A percentile compares a stretch with the other conserved stretches of the same genome.
phyloP scores from a whole-genome alignment of 108 stramenopile species.

The Epithemia pelagica region DNA sequence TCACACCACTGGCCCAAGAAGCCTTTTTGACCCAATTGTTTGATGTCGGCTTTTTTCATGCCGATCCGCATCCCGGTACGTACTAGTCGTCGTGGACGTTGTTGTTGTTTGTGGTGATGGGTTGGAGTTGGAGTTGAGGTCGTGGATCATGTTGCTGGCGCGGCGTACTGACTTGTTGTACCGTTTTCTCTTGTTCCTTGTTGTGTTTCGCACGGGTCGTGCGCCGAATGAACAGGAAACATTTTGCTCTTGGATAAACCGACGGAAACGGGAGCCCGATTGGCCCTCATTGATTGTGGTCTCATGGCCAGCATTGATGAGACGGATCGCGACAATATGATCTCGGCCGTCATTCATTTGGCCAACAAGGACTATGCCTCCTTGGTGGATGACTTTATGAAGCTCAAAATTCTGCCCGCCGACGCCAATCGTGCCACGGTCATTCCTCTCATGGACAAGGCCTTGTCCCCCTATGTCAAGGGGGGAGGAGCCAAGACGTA shows the following conservation, averaged over 20 bases:
- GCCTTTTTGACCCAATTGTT: slow-evolving; percentile 82
- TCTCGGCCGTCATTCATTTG: slow-evolving; percentile 83
- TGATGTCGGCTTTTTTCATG: slow-evolving; percentile 72
- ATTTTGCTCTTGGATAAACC: slow-evolving; percentile 62
- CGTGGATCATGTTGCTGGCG: background rate
- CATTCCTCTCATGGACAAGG: slow-evolving; percentile 90
- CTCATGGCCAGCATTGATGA: slow-evolving; percentile 72
- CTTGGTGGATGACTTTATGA: slow-evolving; percentile 84
- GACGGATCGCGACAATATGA: slow-evolving; percentile 74
- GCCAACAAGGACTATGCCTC: slow-evolving; percentile 85
- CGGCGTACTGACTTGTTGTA: slow-evolving; percentile 4
- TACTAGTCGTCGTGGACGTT: too few species aligned
- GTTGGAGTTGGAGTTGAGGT: too few species aligned
- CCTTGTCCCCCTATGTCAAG: slow-evolving; percentile 82
- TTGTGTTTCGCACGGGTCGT: background rate
- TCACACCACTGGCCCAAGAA: slow-evolving; percentile 78
- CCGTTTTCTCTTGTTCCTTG: slow-evolving; percentile 4
- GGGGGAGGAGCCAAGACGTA: slow-evolving; percentile 89
- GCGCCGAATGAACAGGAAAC: too few species aligned
- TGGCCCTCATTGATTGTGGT: slow-evolving; percentile 86
- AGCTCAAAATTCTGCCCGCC: slow-evolving; percentile 69
- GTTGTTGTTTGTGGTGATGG: too few species aligned
- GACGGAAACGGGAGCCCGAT: slow-evolving; percentile 51
- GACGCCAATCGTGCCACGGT: slow-evolving; percentile 72
- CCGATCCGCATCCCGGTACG: slow-evolving; percentile 37